Evolutionary conservation across 306 rosid genomes (phyloP).

Genomic region (Psophocarpus tetragonolobus): DNA sequence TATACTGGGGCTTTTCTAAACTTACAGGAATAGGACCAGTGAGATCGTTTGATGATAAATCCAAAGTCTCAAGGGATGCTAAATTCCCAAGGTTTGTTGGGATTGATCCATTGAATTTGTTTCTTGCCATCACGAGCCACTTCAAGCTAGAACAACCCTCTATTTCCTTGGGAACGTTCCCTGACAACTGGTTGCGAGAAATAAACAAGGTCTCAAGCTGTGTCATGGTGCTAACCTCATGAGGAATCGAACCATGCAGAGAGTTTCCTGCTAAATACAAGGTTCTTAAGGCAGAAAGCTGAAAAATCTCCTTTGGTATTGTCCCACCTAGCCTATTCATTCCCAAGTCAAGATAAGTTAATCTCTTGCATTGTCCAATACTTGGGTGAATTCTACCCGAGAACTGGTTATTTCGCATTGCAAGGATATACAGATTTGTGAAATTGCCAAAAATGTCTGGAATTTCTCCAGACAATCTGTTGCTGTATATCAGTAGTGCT

Average conservation of each 20-base stretch:
- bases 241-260: constrained; percentile 39
- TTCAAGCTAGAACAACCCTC: constrained; percentile 1
- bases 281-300: constrained; percentile 18
- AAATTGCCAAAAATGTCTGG: constrained; percentile 51
- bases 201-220: constrained; percentile 28
- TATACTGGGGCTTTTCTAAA: constrained; percentile 30
- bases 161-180: constrained; percentile 30
- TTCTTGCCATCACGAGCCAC: constrained; percentile 30
- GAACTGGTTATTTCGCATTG: constrained; percentile 29
- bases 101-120: constrained; percentile 41
- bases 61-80: constrained; percentile 36
- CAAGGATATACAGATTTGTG: background rate
- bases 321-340: constrained; percentile 40
- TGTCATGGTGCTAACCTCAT: constrained; percentile 25
- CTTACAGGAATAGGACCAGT: constrained; percentile 39
- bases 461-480: constrained; percentile 45
- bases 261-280: constrained; percentile 33
- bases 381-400: constrained; percentile 36
- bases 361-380: constrained; percentile 34
- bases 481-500: background rate
- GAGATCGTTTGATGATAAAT: constrained; percentile 49
- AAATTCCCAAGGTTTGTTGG: constrained; percentile 37
- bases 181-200: constrained; percentile 38
- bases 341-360: background rate
- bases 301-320: constrained; percentile 41